Conservation (phyloP, 2,329 filamentous ascomycete species). For the Aspergillus amoenus region DNA sequence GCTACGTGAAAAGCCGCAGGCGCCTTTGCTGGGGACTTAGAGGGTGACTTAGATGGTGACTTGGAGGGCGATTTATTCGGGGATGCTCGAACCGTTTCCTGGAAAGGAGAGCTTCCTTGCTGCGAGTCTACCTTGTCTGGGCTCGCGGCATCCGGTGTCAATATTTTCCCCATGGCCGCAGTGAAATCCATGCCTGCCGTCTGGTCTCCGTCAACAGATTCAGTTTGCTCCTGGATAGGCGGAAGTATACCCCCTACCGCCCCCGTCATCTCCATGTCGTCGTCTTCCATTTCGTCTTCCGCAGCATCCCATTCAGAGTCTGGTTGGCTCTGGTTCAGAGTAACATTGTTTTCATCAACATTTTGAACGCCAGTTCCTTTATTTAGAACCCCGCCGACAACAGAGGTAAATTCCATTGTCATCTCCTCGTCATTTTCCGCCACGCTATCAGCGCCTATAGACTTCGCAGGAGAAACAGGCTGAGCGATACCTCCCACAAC, state of each 20-base stretch:
- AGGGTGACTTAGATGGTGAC: conserved; percentile 25
- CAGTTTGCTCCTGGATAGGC: conserved; percentile 39
- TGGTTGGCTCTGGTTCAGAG: conserved; percentile 22
- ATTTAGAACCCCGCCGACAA: conserved; percentile 43
- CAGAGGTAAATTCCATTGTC: conserved; percentile 50
- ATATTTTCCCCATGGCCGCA: conserved; percentile 61
- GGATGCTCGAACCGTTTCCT: conserved; percentile 33
- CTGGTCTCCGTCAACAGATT: conserved; percentile 39
- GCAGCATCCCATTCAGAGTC: conserved; percentile 24
- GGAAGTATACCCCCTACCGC: conserved; percentile 47
- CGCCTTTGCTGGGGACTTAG: conserved; percentile 18
- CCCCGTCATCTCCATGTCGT: conserved; percentile 62
- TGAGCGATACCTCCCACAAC: conserved; percentile 43
- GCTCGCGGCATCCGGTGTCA: conserved; percentile 43
- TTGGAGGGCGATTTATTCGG: conserved; percentile 31
- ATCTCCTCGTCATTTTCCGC: conserved; percentile 44
- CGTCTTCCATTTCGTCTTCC: conserved; percentile 31
- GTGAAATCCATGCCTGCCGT: conserved; percentile 70
- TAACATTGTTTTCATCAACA: conserved; percentile 14
- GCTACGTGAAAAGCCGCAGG: conserved; percentile 32
- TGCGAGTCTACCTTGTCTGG: conserved; percentile 51
- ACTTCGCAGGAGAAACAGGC: conserved; percentile 27
- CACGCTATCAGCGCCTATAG: conserved; percentile 28
- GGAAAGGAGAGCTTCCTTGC: conserved; percentile 48
- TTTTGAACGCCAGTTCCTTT: conserved; percentile 19